Conservation (phyloP, 306 rosid species). For the Ceratonia siliqua region DNA sequence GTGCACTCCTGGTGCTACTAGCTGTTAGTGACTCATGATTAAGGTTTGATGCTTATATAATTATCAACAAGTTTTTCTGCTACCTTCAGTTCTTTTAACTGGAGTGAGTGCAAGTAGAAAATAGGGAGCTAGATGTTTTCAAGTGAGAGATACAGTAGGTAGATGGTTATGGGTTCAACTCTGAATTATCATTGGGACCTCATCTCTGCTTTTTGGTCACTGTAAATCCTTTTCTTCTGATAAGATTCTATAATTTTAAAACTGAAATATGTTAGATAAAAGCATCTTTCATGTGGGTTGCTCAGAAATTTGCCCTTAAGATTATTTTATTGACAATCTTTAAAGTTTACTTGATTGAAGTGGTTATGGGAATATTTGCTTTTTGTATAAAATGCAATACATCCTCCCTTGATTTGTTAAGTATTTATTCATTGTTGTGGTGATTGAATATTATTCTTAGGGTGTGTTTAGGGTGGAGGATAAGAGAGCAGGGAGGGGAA, state of each 20-base stretch:
- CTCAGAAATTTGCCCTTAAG: background rate
- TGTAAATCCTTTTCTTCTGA: background rate
- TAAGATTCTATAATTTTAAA: background rate
- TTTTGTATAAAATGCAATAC: background rate
- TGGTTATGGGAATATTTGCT: background rate
- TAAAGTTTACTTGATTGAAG: background rate
- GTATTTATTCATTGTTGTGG: slow-evolving; percentile 13
- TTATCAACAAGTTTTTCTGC: background rate
- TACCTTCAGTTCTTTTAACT: slow-evolving; percentile 5
- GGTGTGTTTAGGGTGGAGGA: background rate
- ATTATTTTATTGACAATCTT: background rate
- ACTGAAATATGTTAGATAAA: background rate
- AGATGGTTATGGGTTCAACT: slow-evolving; percentile 3
- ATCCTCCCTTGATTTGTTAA: background rate
- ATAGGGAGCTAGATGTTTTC: slow-evolving; percentile 17
- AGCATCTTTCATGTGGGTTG: background rate
- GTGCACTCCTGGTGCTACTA: slow-evolving; percentile 10
- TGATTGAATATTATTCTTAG: slow-evolving; percentile 1
- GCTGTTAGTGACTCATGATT: background rate
- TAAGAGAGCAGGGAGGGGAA: background rate
- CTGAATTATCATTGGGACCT: slow-evolving; percentile 19
- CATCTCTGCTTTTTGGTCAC: background rate
- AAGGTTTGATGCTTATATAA: slow-evolving; percentile 8
- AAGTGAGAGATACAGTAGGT: background rate
- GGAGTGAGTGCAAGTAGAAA: background rate